phyloP scores from a whole-genome alignment of 2,329 filamentous ascomycete species.

The Fonsecaea monophora region DNA sequence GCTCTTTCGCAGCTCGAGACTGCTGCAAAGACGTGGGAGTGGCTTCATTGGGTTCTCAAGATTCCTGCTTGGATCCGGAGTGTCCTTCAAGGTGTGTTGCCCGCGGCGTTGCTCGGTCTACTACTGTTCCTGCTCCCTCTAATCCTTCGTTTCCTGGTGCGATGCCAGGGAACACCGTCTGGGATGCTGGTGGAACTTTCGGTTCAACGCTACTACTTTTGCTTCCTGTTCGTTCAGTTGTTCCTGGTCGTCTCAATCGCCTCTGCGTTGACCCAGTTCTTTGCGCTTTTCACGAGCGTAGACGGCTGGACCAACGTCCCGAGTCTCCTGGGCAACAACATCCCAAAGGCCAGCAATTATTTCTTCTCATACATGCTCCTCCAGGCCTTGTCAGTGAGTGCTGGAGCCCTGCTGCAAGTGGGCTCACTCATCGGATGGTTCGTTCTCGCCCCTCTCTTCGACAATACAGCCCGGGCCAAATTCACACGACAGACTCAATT shows the following conservation, averaged over 20 bases:
- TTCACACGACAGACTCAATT: slow-evolving; percentile 84
- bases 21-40: slow-evolving; percentile 69
- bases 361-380: slow-evolving; percentile 99
- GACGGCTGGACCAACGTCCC: slow-evolving; percentile 74
- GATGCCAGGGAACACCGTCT: slow-evolving; percentile 80
- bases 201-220: slow-evolving; percentile 93
- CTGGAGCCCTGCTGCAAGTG: slow-evolving; percentile 84
- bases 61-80: slow-evolving; percentile 68
- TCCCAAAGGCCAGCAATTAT: slow-evolving; percentile 90
- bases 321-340: slow-evolving; percentile 73
- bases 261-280: slow-evolving; percentile 71
- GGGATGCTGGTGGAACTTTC: slow-evolving; percentile 77
- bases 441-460: slow-evolving; percentile 77
- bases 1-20: slow-evolving; percentile 77
- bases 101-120: slow-evolving; percentile 75
- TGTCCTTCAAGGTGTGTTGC: slow-evolving; percentile 83
- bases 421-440: slow-evolving; percentile 82
- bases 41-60: slow-evolving; percentile 72
- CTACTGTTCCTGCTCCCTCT: slow-evolving; percentile 82
- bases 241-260: slow-evolving; percentile 92
- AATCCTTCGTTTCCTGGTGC: slow-evolving; percentile 75
- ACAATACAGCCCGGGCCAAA: slow-evolving; percentile 82
- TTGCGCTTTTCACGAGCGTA: slow-evolving; percentile 69
- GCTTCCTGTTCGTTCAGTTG: slow-evolving; percentile 91
- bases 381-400: slow-evolving; percentile 88